Evolutionary conservation across 2,329 filamentous ascomycete genomes (phyloP).

Genomic region (Claviceps lovelessii): DNA sequence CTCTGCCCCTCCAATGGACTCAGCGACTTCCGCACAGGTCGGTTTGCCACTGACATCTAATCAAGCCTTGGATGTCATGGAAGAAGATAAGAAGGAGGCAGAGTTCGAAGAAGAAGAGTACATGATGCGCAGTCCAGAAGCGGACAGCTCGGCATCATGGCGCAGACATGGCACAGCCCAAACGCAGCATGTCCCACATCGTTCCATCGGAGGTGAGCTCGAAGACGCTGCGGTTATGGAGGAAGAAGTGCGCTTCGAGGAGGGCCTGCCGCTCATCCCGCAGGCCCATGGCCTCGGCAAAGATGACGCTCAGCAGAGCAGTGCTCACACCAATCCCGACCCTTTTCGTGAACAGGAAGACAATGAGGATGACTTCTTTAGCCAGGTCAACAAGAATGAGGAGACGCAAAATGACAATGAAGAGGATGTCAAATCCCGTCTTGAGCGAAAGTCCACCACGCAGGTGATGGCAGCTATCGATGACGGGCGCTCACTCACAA

Average conservation of each 20-base stretch:
- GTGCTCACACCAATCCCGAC: constrained; percentile 12
- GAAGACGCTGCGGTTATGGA: constrained; percentile 26
- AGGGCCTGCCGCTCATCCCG: constrained; percentile 51
- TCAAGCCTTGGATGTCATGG: constrained; percentile 39
- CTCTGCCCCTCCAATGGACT: constrained; percentile 30
- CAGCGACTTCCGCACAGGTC: constrained; percentile 13
- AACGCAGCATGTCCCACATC: constrained; percentile 15
- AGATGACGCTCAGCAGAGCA: constrained; percentile 6
- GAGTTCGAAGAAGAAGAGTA: constrained; percentile 24
- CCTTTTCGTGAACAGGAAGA: constrained; percentile 33
- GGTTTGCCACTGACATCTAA: constrained; percentile 31
- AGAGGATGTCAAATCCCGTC: constrained; percentile 21
- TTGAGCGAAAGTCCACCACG: constrained; percentile 58
- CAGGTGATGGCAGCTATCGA: constrained; percentile 41
- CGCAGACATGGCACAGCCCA: constrained; percentile 6
- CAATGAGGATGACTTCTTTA: constrained; percentile 51
- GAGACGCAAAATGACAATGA: constrained; percentile 8
- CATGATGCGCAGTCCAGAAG: constrained; percentile 7
- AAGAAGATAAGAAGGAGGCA: constrained; percentile 35
- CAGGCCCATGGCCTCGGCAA: constrained; percentile 10
- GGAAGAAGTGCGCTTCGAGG: constrained; percentile 49
- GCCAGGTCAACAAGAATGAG: constrained; percentile 27
- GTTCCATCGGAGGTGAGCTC: constrained; percentile 30
- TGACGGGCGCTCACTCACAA: constrained; percentile 23
- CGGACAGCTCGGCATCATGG: constrained; percentile 4